Evolutionary conservation across 2,329 filamentous ascomycete species (phyloP), one percentile per base, ranked within the genome.

Genomic region (Sarocladium oryzae): DNA sequence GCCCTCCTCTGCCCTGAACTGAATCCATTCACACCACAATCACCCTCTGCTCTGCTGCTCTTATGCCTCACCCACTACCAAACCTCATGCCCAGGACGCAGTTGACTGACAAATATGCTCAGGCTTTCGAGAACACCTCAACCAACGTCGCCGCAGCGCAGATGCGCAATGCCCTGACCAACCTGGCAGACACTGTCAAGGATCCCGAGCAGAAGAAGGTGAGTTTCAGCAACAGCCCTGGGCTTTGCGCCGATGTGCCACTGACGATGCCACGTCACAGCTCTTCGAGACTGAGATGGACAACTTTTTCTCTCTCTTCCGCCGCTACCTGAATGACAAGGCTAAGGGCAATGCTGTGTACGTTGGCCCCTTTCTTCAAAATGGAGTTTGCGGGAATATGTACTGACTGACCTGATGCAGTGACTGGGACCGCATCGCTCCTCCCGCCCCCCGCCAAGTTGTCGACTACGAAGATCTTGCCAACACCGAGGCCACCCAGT

Each of bases 291-390:
- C 91, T 4, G 92, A 99, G 76, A 97, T 96, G 91, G 93, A 99
- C 82, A 99, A 99, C 84, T 99, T 99, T 81, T 99, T 99, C 69
- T 86, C 90, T 55, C 86, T 99, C 56, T 99, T 99, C 86, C 88
- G 93, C 67, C 85, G 93, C 74, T 99, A 96, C 74, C 78, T 99
- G 57, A 96, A 96, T 69, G 93, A 97, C 77, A 96, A 96, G 80
- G 92, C 93, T 66, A 97, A 97, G 84, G 91, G 92, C 70, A 96
- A 93, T 69, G 84, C 84, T 49, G 82, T 93, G 81, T 86, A 78
- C 58, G 82, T 71, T 53, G 53, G 36, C 52, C n/a, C 23, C 49
- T 36, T 51, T 49, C 46, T 20, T 26, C 33, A 5, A 4, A 40
- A 21, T 40, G 5, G 3, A 6, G 8, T 5, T 6, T 40, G 7